Conservation (phyloP, 768 basidiomycete genomes). For the Termitomyces sp. region DNA sequence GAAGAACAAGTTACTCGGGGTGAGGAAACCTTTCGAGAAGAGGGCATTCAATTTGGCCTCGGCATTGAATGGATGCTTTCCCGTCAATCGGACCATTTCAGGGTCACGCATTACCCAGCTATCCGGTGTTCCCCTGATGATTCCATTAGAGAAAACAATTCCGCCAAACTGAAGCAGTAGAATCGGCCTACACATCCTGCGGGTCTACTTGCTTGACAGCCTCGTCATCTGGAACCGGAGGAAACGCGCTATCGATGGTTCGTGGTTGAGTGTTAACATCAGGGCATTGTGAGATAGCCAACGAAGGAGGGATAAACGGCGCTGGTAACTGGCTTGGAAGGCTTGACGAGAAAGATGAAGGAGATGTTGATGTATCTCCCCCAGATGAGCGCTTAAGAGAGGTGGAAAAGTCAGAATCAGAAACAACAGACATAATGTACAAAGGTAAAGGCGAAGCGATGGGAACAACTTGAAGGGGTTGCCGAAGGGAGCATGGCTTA, state of each 20-base stretch:
- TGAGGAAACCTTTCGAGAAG: slow-evolving; percentile 52
- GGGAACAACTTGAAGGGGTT: background rate
- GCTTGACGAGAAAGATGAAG: background rate
- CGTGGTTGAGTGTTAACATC: background rate
- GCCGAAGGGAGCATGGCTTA: background rate
- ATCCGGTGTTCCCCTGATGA: slow-evolving; percentile 23
- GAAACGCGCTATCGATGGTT: background rate
- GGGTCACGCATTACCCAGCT: slow-evolving; percentile 30
- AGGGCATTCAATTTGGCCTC: slow-evolving; percentile 48
- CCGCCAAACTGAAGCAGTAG: background rate
- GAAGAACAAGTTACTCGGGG: slow-evolving; percentile 51
- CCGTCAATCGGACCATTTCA: slow-evolving; percentile 49
- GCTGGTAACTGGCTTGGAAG: background rate
- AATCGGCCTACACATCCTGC: slow-evolving; percentile 5
- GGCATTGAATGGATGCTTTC: slow-evolving; percentile 61
- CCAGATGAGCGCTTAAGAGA: background rate
- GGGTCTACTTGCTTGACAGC: slow-evolving; percentile 6
- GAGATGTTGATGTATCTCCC: background rate
- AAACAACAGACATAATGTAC: background rate
- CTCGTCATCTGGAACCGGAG: slow-evolving; percentile 5
- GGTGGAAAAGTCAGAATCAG: background rate
- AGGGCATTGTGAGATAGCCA: slow-evolving; percentile 2
- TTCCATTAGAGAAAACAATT: background rate
- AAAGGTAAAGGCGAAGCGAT: background rate
- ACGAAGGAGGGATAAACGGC: slow-evolving; percentile 10